phyloP scores from a whole-genome alignment of 495 filamentous ascomycete species.

The Bryoglossum gracile region DNA sequence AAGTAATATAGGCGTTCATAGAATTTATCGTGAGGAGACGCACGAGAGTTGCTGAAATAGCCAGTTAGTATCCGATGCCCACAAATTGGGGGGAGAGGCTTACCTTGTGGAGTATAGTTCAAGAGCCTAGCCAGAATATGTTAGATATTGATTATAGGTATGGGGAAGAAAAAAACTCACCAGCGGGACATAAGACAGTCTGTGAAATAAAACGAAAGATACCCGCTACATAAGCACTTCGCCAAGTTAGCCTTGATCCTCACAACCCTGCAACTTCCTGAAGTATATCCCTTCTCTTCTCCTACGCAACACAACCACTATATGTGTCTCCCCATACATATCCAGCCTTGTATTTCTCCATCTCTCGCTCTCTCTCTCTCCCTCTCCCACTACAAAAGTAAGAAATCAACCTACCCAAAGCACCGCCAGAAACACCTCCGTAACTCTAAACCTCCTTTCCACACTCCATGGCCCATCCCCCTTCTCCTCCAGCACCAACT shows the following conservation, averaged over 20 bases:
- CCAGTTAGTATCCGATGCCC: slow-evolving; percentile 4
- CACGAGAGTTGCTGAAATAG: slow-evolving; percentile 65
- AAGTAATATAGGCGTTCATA: slow-evolving; percentile 74
- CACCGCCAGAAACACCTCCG: slow-evolving; percentile 71
- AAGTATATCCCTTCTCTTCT: no score
- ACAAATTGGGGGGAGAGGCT: slow-evolving; percentile 4
- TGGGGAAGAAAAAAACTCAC: slow-evolving; percentile 35
- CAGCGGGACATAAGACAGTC: slow-evolving; percentile 91
- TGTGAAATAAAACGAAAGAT: slow-evolving; percentile 83
- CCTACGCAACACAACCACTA: neutral
- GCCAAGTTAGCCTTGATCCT: slow-evolving; percentile 18
- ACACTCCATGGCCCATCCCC: slow-evolving; percentile 19
- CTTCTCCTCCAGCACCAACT: slow-evolving; percentile 34
- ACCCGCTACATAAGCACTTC: slow-evolving; percentile 74
- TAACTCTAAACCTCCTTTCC: slow-evolving; percentile 46
- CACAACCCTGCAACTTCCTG: no score
- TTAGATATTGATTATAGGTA: neutral
- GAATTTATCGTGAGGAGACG: slow-evolving; percentile 74
- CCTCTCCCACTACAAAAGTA: neutral
- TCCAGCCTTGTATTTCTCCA: neutral
- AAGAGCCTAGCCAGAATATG: slow-evolving; percentile 56
- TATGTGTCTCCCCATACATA: neutral
- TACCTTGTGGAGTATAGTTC: slow-evolving; percentile 69
- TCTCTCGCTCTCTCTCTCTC: neutral
- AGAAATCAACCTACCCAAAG: slow-evolving; percentile 58